A percentile compares a stretch with the other conserved stretches of the same genome.
Evolutionary conservation across 2,329 filamentous ascomycete species (phyloP).

Genomic region (Tolypocladium capitatum): DNA sequence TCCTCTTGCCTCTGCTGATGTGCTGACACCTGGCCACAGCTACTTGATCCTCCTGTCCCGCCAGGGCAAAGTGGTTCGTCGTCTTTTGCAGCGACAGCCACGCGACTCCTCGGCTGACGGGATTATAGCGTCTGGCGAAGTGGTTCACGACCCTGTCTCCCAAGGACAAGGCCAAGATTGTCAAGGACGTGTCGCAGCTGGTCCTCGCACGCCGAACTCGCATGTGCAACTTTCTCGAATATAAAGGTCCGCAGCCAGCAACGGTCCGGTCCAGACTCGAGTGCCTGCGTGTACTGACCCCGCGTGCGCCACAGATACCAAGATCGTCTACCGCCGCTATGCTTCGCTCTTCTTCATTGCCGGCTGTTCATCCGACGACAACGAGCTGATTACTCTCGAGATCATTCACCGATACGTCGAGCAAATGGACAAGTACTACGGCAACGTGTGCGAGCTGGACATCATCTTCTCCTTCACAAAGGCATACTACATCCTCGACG

Average conservation of each 20-base stretch:
- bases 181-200: constrained; percentile 97
- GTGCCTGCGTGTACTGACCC: neutral
- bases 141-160: constrained; percentile 98
- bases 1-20: too few species aligned
- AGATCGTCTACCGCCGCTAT: constrained; percentile 97
- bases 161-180: constrained; percentile 98
- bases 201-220: constrained; percentile 89
- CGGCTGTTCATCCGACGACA: constrained; percentile 91
- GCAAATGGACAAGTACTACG: constrained; percentile 99
- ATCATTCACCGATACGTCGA: constrained; percentile 99
- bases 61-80: constrained; percentile 95
- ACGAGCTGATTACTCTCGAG: constrained; percentile 95
- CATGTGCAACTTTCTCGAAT: constrained; percentile 99
- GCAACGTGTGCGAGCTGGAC: constrained; percentile 97
- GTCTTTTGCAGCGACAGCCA: constrained; percentile 2
- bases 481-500: constrained; percentile 97
- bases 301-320: constrained; percentile 54
- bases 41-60: constrained; percentile 95
- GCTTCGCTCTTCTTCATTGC: constrained; percentile 99
- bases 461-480: constrained; percentile 99
- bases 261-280: neutral
- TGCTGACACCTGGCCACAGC: constrained; percentile 34
- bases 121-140: constrained; percentile 76
- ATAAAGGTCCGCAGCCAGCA: constrained; percentile 59
- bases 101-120: constrained; percentile 2